phyloP scores from a whole-genome alignment of 2,329 filamentous ascomycete species.

The Diaporthe vaccinii region DNA sequence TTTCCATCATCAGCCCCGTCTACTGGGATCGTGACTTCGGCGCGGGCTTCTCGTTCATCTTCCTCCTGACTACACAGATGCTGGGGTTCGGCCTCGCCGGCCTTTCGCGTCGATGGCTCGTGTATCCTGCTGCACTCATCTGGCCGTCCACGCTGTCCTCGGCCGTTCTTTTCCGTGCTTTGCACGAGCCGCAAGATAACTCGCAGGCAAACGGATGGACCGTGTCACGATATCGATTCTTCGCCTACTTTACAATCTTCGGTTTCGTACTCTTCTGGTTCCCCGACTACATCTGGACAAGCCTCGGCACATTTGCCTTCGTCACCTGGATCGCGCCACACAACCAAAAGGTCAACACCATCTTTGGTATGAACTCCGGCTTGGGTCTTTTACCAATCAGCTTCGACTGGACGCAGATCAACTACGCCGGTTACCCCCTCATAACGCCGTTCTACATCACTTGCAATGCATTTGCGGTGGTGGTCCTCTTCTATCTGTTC shows the following conservation, averaged over 20 bases:
- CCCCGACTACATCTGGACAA: constrained; percentile 44
- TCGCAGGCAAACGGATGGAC: constrained; percentile 51
- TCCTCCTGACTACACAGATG: constrained; percentile 50
- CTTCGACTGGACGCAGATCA: constrained; percentile 52
- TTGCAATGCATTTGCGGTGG: constrained; percentile 48
- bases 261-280: constrained; percentile 48
- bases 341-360: constrained; percentile 44
- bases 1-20: constrained; percentile 51
- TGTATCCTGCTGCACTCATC: constrained; percentile 52
- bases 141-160: constrained; percentile 53
- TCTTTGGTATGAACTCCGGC: constrained; percentile 44
- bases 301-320: constrained; percentile 45
- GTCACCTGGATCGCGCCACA: constrained; percentile 44
- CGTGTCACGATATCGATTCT: constrained; percentile 52
- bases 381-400: constrained; percentile 48
- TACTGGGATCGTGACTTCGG: constrained; percentile 52
- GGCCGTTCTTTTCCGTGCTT: constrained; percentile 51
- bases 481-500: constrained; percentile 50
- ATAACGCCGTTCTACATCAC: constrained; percentile 50
- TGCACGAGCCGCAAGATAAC: constrained; percentile 50
- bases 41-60: constrained; percentile 51
- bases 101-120: constrained; percentile 51
- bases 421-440: constrained; percentile 48
- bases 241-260: constrained; percentile 48
- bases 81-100: constrained; percentile 53